Evolutionary conservation across 805 yeast genomes (phyloP).

Genomic region (Saccharomyces kudriavzevii): DNA sequence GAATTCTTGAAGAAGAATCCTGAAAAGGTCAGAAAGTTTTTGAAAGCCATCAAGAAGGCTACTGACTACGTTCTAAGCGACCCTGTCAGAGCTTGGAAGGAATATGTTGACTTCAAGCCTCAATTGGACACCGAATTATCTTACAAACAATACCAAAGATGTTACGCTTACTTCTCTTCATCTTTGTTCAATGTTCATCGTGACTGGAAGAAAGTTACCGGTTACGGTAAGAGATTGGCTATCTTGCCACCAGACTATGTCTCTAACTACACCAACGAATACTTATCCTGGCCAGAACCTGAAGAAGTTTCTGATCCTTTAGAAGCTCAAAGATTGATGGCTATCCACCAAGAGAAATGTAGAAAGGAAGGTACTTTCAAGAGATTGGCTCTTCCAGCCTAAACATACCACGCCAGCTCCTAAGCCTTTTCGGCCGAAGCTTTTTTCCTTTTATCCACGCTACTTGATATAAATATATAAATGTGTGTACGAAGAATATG

Average conservation of each 20-base stretch:
- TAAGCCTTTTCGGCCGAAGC: not conserved
- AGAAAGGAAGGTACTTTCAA: not conserved
- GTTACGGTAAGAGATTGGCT: not conserved
- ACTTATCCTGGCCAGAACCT: not conserved
- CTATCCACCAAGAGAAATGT: not conserved
- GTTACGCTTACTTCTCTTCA: constrained; percentile 45
- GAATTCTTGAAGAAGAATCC: constrained; percentile 40
- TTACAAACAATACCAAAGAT: constrained; percentile 42
- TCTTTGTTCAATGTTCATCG: not conserved
- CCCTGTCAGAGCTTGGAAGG: constrained; percentile 41
- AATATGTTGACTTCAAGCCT: constrained; percentile 41
- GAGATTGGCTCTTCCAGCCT: not conserved
- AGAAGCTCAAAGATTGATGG: not conserved
- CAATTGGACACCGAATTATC: constrained; percentile 36
- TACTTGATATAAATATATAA: not conserved
- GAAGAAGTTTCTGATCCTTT: not conserved
- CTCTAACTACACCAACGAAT: not conserved
- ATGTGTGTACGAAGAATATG: too few relatives aligned
- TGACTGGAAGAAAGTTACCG: not conserved
- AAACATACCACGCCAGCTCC: not conserved
- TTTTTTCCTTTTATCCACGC: too few relatives aligned
- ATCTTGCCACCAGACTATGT: not conserved
- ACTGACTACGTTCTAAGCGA: constrained; percentile 39
- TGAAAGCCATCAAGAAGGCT: constrained; percentile 43
- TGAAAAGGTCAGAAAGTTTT: constrained; percentile 37